These are phyloP conservation scores for Penicillium digitatum DNA, from an alignment of 2,329 filamentous ascomycete species.

Conservation along the genomic window DNA sequence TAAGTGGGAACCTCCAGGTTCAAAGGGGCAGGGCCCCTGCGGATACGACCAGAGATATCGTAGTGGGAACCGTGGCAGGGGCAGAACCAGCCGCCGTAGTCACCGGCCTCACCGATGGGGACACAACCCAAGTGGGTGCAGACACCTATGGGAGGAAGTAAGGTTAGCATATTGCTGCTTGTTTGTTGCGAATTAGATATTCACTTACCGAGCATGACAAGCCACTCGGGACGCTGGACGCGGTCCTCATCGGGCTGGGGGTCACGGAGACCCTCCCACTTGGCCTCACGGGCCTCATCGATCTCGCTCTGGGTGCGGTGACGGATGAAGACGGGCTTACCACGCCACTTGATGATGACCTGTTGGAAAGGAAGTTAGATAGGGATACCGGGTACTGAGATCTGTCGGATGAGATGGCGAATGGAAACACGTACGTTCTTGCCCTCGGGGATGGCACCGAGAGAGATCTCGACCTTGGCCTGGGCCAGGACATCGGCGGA, in stretches of 20 bases:
- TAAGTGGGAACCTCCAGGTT: conserved; percentile 94
- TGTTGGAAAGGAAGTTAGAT: conserved; percentile 37
- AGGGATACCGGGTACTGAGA: conserved; percentile 4
- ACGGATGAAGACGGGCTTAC: conserved; percentile 99
- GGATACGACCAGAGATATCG: conserved; percentile 97
- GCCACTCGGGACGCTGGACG: conserved; percentile 97
- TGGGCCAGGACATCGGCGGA: conserved; percentile 97
- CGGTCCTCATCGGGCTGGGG: conserved; percentile 87
- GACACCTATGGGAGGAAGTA: conserved; percentile 61
- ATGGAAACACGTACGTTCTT: conserved; percentile 77
- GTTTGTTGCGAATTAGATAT: background rate
- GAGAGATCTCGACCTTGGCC: conserved; percentile 98
- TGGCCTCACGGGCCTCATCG: conserved; percentile 84
- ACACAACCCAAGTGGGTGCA: conserved; percentile 99
- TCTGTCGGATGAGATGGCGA: background rate
- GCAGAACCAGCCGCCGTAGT: conserved; percentile 99
- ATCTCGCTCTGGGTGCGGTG: conserved; percentile 94
- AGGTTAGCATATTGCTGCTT: background rate
- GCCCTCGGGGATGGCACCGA: conserved; percentile 89
- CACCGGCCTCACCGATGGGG: conserved; percentile 96
- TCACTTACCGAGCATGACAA: conserved; percentile 86
- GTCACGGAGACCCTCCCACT: conserved; percentile 79
- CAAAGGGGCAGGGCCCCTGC: conserved; percentile 93
- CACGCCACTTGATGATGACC: conserved; percentile 99
- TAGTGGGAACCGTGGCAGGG: conserved; percentile 99